Evolutionary conservation across 1,284 basidiomycete genomes (phyloP), one percentile per base, ranked within the genome.

Genomic region (Erythrobasidium hasegawianum): DNA sequence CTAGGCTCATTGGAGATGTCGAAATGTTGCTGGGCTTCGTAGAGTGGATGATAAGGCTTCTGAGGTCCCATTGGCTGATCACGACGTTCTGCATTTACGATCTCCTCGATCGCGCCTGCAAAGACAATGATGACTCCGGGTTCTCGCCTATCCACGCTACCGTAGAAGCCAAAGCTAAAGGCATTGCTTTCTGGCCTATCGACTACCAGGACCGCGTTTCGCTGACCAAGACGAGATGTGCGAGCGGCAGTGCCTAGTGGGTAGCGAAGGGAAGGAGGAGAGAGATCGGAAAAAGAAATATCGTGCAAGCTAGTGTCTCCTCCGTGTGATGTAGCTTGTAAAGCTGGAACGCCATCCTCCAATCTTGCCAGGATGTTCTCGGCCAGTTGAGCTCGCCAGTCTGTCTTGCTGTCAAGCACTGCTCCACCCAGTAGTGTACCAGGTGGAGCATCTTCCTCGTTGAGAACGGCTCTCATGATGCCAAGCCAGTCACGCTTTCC

Each of bases 91-190:
- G 33, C 40, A 54, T 49, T 58, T 38, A 74, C 62, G 45, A 75
- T 72, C 40, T 73, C 64, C 41, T 74, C 69, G n/a, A 75, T 57
- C 67, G 74, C 72, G 27, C 74, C 72, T 13, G 72, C 72, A 57
- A 74, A 75, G 20, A 75, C 71, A 40, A 74, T 71, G 20, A 75
- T 69, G 33, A 69, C 68, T 33, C 68, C 68, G 27, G 59, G 49
- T 1, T 53, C 53, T 0, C 38, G 2, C 7, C 58, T 43, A 5
- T 47, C 60, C 20, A 55, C 64, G 14, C n/a, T 41, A 2, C 29
- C 60, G 7, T 50, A 56, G 27, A 74, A 74, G 0, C 74, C 74
- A 47, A 75, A 75, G 14, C 67, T 64, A 60, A 75, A 75, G 1
- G 74, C 73, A 38, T 75, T 75, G 4, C 61, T 56, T 45, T 74